Evolutionary conservation across 768 basidiomycete species (phyloP).

Genomic region (Kockovaella imperatae): DNA sequence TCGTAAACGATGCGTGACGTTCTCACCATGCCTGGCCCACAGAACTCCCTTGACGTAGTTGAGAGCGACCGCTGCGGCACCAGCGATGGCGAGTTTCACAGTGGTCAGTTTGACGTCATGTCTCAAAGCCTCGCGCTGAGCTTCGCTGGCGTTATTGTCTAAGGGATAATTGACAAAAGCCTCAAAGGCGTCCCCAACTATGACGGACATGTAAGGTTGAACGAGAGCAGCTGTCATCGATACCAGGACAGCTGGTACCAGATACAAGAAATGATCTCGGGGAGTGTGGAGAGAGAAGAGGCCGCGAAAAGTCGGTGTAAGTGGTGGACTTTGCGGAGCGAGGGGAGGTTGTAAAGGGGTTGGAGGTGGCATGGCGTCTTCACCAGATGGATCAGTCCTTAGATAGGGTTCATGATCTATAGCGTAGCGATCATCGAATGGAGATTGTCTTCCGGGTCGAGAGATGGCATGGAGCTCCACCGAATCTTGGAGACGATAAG

Average conservation of each 20-base stretch:
- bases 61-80: constrained; percentile 50
- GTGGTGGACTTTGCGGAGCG: neutral
- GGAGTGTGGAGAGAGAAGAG: constrained; percentile 61
- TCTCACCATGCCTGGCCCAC: constrained; percentile 84
- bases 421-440: too few species aligned
- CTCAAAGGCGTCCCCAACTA: constrained; percentile 70
- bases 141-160: constrained; percentile 20
- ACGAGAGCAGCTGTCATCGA: constrained; percentile 62
- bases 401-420: too few species aligned
- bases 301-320: constrained; percentile 53
- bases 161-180: constrained; percentile 58
- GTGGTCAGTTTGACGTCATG: constrained; percentile 24
- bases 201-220: constrained; percentile 77
- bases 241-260: constrained; percentile 58
- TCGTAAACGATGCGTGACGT: constrained; percentile 62
- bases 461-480: too few species aligned
- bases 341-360: constrained; percentile 2
- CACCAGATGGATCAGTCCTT: too few species aligned
- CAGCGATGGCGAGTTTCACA: constrained; percentile 40
- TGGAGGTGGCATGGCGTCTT: too few species aligned
- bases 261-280: constrained; percentile 53
- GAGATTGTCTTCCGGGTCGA: too few species aligned
- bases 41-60: constrained; percentile 67
- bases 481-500: too few species aligned
- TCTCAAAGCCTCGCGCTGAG: constrained; percentile 23